Evolutionary conservation across 1,139 yeast species (phyloP).

Genomic region (Protomyces pachydermus): DNA sequence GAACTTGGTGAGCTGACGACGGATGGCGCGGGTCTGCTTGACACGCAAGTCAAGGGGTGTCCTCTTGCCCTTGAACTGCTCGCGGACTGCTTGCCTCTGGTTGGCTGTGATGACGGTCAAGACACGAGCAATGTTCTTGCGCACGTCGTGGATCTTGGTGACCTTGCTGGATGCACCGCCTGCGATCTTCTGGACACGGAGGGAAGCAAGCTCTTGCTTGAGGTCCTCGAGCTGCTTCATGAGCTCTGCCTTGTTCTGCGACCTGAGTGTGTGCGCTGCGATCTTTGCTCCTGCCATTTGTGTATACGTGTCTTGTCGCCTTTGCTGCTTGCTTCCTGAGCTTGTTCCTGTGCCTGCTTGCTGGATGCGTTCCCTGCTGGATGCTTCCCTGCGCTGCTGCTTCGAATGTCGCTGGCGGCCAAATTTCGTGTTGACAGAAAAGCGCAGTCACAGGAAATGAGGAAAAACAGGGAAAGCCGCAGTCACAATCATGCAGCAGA

Average conservation of each 20-base stretch:
- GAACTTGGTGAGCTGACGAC: constrained; percentile 89
- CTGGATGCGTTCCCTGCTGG: background rate
- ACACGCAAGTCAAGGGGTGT: constrained; percentile 98
- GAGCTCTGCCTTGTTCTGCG: constrained; percentile 95
- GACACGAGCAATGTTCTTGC: constrained; percentile 98
- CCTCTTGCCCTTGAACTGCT: constrained; percentile 90
- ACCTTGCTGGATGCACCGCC: constrained; percentile 62
- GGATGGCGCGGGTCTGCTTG: constrained; percentile 99
- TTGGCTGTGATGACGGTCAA: constrained; percentile 94
- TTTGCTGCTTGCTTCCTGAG: background rate
- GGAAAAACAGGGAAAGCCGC: background rate
- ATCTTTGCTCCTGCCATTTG: constrained; percentile 26
- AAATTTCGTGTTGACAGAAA: background rate
- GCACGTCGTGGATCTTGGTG: constrained; percentile 77
- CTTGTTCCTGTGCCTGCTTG: background rate
- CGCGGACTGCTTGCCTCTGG: constrained; percentile 94
- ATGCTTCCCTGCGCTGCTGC: background rate
- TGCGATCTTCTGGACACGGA: constrained; percentile 93
- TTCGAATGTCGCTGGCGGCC: background rate
- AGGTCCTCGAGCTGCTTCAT: constrained; percentile 90
- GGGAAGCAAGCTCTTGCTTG: constrained; percentile 93
- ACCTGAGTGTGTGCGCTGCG: constrained; percentile 74
- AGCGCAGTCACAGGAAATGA: background rate
- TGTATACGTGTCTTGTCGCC: background rate
- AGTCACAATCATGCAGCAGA: background rate